These are phyloP conservation scores for Helichrysum umbraculigerum DNA, from an alignment of 129 eudicot species.

Conservation along the genomic window DNA sequence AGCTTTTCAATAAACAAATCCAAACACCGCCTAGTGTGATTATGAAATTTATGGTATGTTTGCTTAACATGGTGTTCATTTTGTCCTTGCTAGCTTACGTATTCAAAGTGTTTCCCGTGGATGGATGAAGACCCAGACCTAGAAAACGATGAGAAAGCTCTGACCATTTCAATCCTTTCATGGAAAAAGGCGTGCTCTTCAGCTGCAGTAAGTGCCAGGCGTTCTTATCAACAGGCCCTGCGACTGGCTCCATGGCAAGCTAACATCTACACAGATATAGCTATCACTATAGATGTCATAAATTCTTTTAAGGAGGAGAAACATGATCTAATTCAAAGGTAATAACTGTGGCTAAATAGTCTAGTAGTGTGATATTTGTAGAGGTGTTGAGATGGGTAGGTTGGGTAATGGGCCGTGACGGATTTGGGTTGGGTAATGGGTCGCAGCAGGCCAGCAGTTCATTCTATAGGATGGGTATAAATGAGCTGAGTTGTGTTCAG, in stretches of 20 bases:
- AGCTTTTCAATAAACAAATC: not conserved
- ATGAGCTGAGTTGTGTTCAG: no score
- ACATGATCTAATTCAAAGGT: constrained; percentile 29
- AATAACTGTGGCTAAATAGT: constrained; percentile 2
- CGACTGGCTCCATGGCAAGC: constrained; percentile 97
- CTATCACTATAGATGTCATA: constrained; percentile 59
- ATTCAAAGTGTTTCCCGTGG: constrained; percentile 95
- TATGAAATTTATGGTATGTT: constrained; percentile 15
- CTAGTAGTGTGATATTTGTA: not conserved
- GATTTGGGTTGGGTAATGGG: not conserved
- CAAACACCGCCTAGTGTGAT: constrained; percentile 1
- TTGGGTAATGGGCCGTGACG: not conserved
- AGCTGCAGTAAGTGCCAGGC: constrained; percentile 67
- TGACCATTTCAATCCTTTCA: constrained; percentile 56
- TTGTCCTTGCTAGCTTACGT: constrained; percentile 62
- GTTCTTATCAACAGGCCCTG: constrained; percentile 88
- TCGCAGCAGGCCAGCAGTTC: not conserved
- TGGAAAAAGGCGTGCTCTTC: constrained; percentile 68
- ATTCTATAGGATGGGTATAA: not conserved
- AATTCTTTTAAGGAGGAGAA: constrained; percentile 45
- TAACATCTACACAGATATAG: constrained; percentile 79
- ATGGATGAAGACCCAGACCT: constrained; percentile 50
- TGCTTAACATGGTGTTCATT: not conserved
- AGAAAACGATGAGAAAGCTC: constrained; percentile 51
- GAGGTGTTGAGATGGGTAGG: not conserved